Conservation (phyloP, 2,329 filamentous ascomycete genomes). For the Talaromyces sp. region DNA sequence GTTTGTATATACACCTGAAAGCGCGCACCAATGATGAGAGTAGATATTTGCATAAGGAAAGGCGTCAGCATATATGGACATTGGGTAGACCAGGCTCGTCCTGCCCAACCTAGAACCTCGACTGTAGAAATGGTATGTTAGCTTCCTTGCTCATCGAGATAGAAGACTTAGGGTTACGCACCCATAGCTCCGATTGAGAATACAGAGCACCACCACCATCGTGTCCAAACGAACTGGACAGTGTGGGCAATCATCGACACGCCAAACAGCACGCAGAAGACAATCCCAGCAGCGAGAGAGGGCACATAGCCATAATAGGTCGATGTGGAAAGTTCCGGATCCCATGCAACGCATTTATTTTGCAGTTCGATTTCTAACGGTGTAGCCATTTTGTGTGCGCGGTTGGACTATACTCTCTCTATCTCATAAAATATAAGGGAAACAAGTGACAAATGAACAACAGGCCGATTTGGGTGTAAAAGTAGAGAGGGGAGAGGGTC, state of each 20-base stretch:
- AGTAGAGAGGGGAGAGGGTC: background rate
- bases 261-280: slow-evolving; percentile 46
- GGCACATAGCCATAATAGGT: slow-evolving; percentile 41
- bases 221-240: slow-evolving; percentile 32
- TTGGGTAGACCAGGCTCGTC: slow-evolving; percentile 44
- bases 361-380: background rate
- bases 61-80: slow-evolving; percentile 48
- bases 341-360: background rate
- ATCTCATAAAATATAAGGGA: background rate
- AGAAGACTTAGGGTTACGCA: slow-evolving; percentile 15
- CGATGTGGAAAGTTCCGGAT: slow-evolving; percentile 17
- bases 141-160: background rate
- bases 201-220: slow-evolving; percentile 36
- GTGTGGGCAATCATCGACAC: slow-evolving; percentile 33
- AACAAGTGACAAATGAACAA: background rate
- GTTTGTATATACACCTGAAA: background rate
- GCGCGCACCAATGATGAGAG: slow-evolving; percentile 32
- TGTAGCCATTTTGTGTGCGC: background rate
- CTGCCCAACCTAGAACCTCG: slow-evolving; percentile 48
- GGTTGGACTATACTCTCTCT: background rate
- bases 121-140: slow-evolving; percentile 17
- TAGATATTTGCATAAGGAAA: slow-evolving; percentile 49
- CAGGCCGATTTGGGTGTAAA: background rate
- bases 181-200: slow-evolving; percentile 35
- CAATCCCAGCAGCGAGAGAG: slow-evolving; percentile 42